Evolutionary conservation across 2,329 filamentous ascomycete genomes (phyloP).

Genomic region (Monosporascus ibericus): DNA sequence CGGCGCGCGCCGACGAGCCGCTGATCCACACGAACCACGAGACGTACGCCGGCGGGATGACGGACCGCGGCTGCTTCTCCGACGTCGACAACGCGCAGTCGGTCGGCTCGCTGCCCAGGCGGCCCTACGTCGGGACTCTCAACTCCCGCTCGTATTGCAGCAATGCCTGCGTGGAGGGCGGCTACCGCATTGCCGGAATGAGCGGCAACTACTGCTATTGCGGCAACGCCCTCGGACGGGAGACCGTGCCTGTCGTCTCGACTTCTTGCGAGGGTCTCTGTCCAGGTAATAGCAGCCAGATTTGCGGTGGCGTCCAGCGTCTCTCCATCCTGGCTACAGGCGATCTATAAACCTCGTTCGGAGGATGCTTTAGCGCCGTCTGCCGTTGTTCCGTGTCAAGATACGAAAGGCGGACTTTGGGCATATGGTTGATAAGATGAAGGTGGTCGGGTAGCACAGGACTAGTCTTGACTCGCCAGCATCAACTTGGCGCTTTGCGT

Average conservation of each 20-base stretch:
- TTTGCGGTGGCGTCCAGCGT: slow-evolving; percentile 3
- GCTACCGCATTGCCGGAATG: slow-evolving; percentile 3
- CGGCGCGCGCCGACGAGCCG: not conserved
- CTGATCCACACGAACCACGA: slow-evolving; percentile 1
- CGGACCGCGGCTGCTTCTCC: slow-evolving; percentile 2
- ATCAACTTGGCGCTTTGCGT: no score
- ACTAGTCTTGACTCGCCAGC: no score
- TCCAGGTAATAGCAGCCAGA: slow-evolving; percentile 1
- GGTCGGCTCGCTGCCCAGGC: slow-evolving; percentile 1
- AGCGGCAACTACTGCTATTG: slow-evolving; percentile 6
- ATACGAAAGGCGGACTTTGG: not conserved
- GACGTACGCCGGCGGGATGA: slow-evolving; percentile 3
- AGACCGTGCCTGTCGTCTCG: slow-evolving; percentile 1
- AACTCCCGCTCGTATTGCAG: slow-evolving; percentile 6
- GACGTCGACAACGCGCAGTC: slow-evolving; percentile 5
- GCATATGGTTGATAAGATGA: no score
- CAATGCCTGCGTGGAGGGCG: not conserved
- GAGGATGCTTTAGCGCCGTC: not conserved
- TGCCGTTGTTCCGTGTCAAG: not conserved
- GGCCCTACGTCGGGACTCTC: slow-evolving; percentile 1
- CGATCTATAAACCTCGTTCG: not conserved
- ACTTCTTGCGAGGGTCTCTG: slow-evolving; percentile 3
- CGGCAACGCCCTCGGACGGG: slow-evolving; percentile 5
- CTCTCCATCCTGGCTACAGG: slow-evolving; percentile 3
- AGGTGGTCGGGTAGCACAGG: no score